Percentiles rank a stretch among this genome's conserved stretches.
These are phyloP conservation scores for Aspergillus wentii DNA, from an alignment of 495 filamentous ascomycete species.

Conservation along the genomic window DNA sequence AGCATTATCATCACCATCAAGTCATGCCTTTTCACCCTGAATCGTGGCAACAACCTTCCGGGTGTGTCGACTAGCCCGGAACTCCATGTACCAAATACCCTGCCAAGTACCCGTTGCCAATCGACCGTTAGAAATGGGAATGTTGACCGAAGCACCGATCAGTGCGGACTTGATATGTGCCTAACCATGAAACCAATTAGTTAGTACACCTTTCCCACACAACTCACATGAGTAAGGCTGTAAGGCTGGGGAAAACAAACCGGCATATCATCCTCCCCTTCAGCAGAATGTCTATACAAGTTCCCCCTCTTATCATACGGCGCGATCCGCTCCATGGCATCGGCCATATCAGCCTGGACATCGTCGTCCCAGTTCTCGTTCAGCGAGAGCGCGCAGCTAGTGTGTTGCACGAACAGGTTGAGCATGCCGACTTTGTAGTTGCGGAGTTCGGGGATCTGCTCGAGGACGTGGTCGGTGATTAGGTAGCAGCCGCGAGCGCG, in stretches of 20 bases:
- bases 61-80: slow-evolving; percentile 68
- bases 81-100: slow-evolving; percentile 95
- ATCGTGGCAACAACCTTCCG: slow-evolving; percentile 88
- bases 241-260: slow-evolving; percentile 30
- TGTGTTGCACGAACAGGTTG: slow-evolving; percentile 89
- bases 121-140: slow-evolving; percentile 83
- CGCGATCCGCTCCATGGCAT: slow-evolving; percentile 85
- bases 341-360: slow-evolving; percentile 83
- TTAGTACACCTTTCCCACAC: background rate
- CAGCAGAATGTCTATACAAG: slow-evolving; percentile 82
- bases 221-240: slow-evolving; percentile 5
- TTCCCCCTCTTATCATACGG: slow-evolving; percentile 67
- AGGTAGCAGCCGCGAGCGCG: slow-evolving; percentile 82
- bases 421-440: slow-evolving; percentile 81
- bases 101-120: slow-evolving; percentile 68
- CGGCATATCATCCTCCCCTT: slow-evolving; percentile 90
- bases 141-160: slow-evolving; percentile 79
- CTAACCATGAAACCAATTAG: slow-evolving; percentile 22
- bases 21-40: slow-evolving; percentile 77
- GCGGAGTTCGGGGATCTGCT: slow-evolving; percentile 67
- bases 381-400: slow-evolving; percentile 74
- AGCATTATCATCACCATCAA: slow-evolving; percentile 4
- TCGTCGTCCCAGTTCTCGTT: slow-evolving; percentile 95
- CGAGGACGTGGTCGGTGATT: slow-evolving; percentile 67
- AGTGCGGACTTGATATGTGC: slow-evolving; percentile 91